phyloP scores from a whole-genome alignment of 2,329 filamentous ascomycete genomes.

The Dactylonectria estremocensis region DNA sequence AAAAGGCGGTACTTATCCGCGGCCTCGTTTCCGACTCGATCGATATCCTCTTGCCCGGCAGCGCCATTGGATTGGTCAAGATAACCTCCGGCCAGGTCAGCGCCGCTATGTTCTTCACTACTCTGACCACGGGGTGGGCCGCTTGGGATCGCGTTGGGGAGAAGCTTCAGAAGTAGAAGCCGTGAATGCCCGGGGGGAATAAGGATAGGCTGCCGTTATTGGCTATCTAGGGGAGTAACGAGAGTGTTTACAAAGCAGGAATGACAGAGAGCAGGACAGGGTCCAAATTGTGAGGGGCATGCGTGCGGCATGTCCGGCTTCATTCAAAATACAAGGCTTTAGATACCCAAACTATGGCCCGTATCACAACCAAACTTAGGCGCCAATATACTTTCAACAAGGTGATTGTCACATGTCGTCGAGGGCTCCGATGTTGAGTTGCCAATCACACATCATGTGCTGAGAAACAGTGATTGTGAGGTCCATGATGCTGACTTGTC shows the following conservation, averaged over 20 bases:
- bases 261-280: background rate
- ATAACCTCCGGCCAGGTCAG: conserved; percentile 68
- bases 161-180: conserved; percentile 40
- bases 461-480: background rate
- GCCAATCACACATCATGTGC: background rate
- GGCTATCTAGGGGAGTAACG: background rate
- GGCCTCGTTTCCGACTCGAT: conserved; percentile 70
- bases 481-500: conserved; percentile 1
- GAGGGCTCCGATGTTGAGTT: background rate
- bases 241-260: background rate
- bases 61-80: conserved; percentile 72
- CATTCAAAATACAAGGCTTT: conserved; percentile 5
- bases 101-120: conserved; percentile 72
- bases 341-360: background rate
- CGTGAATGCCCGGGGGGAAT: background rate
- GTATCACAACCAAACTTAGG: background rate
- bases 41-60: conserved; percentile 75
- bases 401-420: background rate
- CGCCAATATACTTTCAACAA: background rate
- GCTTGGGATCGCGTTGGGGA: conserved; percentile 70
- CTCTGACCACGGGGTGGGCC: conserved; percentile 71
- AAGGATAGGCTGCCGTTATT: conserved; percentile 15
- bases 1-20: conserved; percentile 59
- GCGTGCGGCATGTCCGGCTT: conserved; percentile 16
- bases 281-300: background rate